Conservation (phyloP, 306 rosid species). For the Rubus idaeus region DNA sequence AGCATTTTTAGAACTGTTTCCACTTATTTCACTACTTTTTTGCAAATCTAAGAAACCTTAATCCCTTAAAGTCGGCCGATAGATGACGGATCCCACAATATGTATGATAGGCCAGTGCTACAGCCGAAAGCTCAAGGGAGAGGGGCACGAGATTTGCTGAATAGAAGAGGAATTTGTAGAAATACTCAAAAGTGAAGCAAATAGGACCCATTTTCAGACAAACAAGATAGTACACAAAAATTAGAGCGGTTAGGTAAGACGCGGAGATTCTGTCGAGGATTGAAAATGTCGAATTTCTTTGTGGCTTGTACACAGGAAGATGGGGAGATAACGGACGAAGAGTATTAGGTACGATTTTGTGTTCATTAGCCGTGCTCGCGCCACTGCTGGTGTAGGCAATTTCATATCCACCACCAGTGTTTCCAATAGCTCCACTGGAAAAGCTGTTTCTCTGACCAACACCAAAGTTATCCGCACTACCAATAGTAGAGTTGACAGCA, state of each 20-base stretch:
- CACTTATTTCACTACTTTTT: not conserved
- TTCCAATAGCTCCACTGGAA: conserved; percentile 4
- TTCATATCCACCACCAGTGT: conserved; percentile 1
- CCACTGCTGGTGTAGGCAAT: not conserved
- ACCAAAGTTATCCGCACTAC: conserved; percentile 1
- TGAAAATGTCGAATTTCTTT: conserved; percentile 35
- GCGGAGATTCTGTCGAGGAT: conserved; percentile 48
- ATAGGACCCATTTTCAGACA: conserved; percentile 35
- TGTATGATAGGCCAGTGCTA: conserved; percentile 46
- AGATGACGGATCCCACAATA: conserved; percentile 37
- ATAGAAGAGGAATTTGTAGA: conserved; percentile 28
- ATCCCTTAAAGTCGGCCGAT: not conserved
- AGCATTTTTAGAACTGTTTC: not conserved
- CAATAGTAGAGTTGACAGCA: conserved; percentile 7
- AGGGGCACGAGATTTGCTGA: conserved; percentile 47
- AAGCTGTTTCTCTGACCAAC: conserved; percentile 20
- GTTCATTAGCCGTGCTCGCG: not conserved
- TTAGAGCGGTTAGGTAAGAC: conserved; percentile 25
- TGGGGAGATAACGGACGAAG: conserved; percentile 54
- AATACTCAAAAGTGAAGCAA: conserved; percentile 34
- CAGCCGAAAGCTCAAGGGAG: conserved; percentile 39
- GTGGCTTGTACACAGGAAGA: conserved; percentile 55
- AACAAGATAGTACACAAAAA: conserved; percentile 28
- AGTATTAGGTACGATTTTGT: not conserved
- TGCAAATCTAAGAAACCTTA: not conserved